A percentile compares a stretch with the other conserved stretches of the same genome.
These are phyloP conservation scores for Rostrohypoxylon terebratum DNA, from an alignment of 495 filamentous ascomycete species.

Conservation along the genomic window DNA sequence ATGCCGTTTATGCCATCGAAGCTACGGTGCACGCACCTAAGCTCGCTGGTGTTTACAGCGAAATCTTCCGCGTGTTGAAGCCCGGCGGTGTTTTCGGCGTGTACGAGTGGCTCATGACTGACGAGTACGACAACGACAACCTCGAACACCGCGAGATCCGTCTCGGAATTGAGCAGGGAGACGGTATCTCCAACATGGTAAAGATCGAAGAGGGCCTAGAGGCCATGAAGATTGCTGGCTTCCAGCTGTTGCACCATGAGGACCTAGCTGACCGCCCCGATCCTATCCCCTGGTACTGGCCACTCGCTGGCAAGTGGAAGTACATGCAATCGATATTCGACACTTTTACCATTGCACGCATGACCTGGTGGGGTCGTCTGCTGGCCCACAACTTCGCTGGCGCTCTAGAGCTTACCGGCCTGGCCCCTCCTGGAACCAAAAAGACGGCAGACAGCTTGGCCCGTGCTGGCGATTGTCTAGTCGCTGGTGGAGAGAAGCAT, in stretches of 20 bases:
- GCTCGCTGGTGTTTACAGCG: conserved; percentile 92
- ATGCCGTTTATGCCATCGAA: conserved; percentile 98
- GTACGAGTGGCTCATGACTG: conserved; percentile 99
- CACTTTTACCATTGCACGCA: conserved; percentile 84
- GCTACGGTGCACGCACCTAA: conserved; percentile 95
- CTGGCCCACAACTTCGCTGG: conserved; percentile 84
- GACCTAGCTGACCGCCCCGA: conserved; percentile 88
- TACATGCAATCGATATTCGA: conserved; percentile 85
- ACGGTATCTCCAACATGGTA: conserved; percentile 99
- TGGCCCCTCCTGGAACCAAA: conserved; percentile 88
- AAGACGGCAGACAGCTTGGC: conserved; percentile 95
- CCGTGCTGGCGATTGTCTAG: conserved; percentile 84
- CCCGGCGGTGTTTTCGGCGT: conserved; percentile 96
- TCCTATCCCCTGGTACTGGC: conserved; percentile 92
- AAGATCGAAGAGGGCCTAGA: conserved; percentile 82
- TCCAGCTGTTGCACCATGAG: conserved; percentile 86
- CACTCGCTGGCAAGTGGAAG: conserved; percentile 80
- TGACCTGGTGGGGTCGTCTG: conserved; percentile 87
- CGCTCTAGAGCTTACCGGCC: conserved; percentile 74
- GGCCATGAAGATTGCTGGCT: conserved; percentile 91
- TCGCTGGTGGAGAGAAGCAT: conserved; percentile 89
- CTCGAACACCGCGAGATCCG: conserved; percentile 89
- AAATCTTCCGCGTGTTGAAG: conserved; percentile 96
- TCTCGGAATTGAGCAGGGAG: conserved; percentile 94
- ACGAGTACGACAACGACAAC: conserved; percentile 91